Base-by-base conservation (phyloP, 257 asterid genomes). In the Penstemon eatonii region DNA sequence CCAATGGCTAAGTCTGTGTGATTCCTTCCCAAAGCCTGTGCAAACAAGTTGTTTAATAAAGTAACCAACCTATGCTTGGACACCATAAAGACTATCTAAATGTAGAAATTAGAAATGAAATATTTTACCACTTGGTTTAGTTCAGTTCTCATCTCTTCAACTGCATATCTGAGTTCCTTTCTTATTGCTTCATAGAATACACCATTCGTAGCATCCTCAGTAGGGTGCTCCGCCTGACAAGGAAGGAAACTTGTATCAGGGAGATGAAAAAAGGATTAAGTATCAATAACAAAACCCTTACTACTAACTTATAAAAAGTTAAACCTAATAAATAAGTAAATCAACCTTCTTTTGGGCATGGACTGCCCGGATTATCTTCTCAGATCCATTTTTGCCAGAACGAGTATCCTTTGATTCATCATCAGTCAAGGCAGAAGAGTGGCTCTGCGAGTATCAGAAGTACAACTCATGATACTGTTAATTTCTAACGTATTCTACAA, bases 91-190 rank as follows among this genome's bases (percentile, higher is more conserved):
- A 69, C 70, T 43, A 67, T 60, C 8, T 46, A 65, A 66, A 42
- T 36, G 55, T 18, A 42, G 13, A 12, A 39, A 38, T 8, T 12
- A 41, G 36, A 42, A 45, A 53, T 3, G 8, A 41, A 62, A 8
- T 53, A 61, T 67, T 10, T 56, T 13, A 76, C 81, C 58, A 89
- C 99, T 46, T 90, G 96, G 77, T 89, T 86, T 77, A 91, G 82
- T 75, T 89, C 96, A 19, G 84, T 80, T 82, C 84, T 82, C 64
- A 90, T 85, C 78, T 91, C 95, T 62, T 89, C 83, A 77, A 85
- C 96, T 65, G 99, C 97, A 80, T 82, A 76, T 81, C 92, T 79
- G 67, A 93, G 84, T 76, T 90, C 96, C 76, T 91, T 89, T 54
- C 83, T 56, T 91, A 87, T 91, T 73, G 76, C 93, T 81, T 81